Evolutionary conservation across 257 asterid genomes (phyloP).

Genomic region (Salvia miltiorrhiza): DNA sequence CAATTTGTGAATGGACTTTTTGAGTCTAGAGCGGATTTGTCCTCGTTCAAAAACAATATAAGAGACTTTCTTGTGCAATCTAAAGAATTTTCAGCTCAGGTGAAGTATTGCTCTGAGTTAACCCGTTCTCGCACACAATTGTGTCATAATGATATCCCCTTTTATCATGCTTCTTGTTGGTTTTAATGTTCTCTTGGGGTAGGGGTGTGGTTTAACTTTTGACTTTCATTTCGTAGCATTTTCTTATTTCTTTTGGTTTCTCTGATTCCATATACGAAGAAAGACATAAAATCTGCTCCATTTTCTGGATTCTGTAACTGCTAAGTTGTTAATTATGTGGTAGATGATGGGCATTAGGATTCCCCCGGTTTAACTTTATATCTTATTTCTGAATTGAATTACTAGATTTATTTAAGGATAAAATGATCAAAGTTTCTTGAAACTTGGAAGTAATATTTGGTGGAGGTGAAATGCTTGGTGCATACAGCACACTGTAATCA

Average conservation of each 20-base stretch:
- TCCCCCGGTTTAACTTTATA: no score
- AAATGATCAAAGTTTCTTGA: background rate
- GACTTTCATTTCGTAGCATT: background rate
- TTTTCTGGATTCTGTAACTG: background rate
- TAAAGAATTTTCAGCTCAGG: constrained; percentile 98
- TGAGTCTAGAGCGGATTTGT: constrained; percentile 63
- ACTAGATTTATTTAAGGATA: background rate
- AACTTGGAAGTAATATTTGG: background rate
- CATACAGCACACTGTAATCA: background rate
- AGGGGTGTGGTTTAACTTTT: background rate
- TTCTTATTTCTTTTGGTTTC: no score
- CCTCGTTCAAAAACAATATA: constrained; percentile 78
- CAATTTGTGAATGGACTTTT: constrained; percentile 85
- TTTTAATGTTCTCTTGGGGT: background rate
- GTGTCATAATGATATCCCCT: background rate
- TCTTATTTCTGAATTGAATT: background rate
- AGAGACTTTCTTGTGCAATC: constrained; percentile 97
- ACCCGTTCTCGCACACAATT: background rate
- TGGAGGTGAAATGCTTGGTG: background rate
- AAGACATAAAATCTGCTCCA: no score
- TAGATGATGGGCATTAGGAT: background rate
- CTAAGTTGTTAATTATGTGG: background rate
- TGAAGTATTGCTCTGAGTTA: constrained; percentile 15
- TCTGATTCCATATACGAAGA: no score
- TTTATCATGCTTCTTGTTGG: background rate